Evolutionary conservation across 441 rosid species (phyloP).

Genomic region (Gossypium lobatum): DNA sequence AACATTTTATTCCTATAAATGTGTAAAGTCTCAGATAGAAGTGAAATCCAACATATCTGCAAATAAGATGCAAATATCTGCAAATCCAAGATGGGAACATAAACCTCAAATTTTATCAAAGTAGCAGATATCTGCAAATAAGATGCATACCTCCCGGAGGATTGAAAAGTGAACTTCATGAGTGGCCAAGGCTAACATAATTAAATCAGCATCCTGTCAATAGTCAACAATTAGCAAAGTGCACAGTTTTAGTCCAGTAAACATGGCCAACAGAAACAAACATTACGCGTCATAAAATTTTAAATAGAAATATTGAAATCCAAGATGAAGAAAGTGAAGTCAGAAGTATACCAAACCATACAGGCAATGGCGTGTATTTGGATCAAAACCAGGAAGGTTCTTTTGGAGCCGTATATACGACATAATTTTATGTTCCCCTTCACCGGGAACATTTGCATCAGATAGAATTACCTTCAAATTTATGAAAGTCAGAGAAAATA

Average conservation of each 20-base stretch:
- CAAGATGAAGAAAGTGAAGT: constrained; percentile 7
- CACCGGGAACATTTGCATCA: constrained; percentile 99
- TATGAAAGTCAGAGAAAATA: constrained; percentile 21
- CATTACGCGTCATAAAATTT: background rate
- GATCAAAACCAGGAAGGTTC: constrained; percentile 83
- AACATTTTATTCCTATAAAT: background rate
- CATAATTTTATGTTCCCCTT: constrained; percentile 98
- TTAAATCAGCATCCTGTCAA: constrained; percentile 90
- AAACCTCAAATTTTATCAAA: background rate
- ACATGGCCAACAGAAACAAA: constrained; percentile 14
- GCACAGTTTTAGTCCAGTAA: constrained; percentile 15
- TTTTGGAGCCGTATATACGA: constrained; percentile 94
- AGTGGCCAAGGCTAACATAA: constrained; percentile 95
- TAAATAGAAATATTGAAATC: background rate
- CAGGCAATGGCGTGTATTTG: constrained; percentile 90
- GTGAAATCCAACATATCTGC: background rate
- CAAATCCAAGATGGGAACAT: constrained; percentile 3
- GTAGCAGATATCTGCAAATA: background rate
- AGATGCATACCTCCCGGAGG: constrained; percentile 79
- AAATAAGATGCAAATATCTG: background rate
- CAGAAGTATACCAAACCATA: constrained; percentile 80
- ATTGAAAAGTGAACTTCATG: constrained; percentile 96
- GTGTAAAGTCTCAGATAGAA: background rate
- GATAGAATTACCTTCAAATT: constrained; percentile 82
- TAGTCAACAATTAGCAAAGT: constrained; percentile 18